Evolutionary conservation across 2,329 filamentous ascomycete species (phyloP), one percentile per base, ranked within the genome.

Genomic region (Byssothecium circinans): DNA sequence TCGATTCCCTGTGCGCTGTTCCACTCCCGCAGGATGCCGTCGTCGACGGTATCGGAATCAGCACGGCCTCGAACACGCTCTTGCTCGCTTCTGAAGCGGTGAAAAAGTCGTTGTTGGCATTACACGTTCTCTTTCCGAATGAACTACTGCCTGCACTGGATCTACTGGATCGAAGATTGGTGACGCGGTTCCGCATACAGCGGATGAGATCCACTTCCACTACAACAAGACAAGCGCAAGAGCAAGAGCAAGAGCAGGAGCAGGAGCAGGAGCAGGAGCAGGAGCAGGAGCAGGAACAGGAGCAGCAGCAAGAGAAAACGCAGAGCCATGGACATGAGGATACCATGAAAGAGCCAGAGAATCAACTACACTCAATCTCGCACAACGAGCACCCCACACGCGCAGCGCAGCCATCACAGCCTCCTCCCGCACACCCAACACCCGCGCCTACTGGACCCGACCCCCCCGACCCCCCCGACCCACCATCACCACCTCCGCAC

Each of bases 121-220:
- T 96, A 0, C 91, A 96, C 72, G 87, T 90, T 27, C 75, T 96
- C 12, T 95, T 95, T 63, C 91, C 91, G 0, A 82, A 83, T 53
- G 81, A 90, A 44, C 74, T 96, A 2, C 83, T 96, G 1, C 88
- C 90, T 2, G 90, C 92, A 0, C 78, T 99, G 2, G 91, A 97
- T 69, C 78, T 97, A 0, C 78, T 99, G 1, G 94, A 99, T 69
- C 82, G 89, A 20, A 75, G 80, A 2, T 80, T 94, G 0, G 82
- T 96, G 27, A 84, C 78, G 5, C 78, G 83, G 1, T 69, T 78
- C 14, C 48, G 44, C 0, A 54, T 68, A 14, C 47, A 45, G 15
- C 36, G 47, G 29, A n/a, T 15, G 36, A 36, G 10, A 20, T 17
- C 12, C 18, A 45, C 36, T 18, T 17, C 15, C 4, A 15, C 23